Evolutionary conservation across 371 early-diverging fungal species (phyloP), one percentile per base, ranked within the genome.

Genomic region (Syncephalastrum monosporum): DNA sequence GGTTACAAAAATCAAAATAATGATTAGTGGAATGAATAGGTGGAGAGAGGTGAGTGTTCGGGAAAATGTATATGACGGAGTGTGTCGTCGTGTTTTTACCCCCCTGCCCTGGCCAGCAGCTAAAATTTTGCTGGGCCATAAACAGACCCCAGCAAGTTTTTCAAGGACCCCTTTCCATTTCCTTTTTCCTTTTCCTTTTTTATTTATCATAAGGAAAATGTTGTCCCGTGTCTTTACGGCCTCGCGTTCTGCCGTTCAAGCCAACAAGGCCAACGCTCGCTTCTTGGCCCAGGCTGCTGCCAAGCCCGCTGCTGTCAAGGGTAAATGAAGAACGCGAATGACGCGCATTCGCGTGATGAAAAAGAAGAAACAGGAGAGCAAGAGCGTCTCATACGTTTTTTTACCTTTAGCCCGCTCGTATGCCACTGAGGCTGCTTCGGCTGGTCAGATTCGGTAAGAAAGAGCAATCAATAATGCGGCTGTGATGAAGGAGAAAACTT

Each of bases 361-460:
- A 16, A 29, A 15, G 49, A 17, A 8, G 46, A 14, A 56, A 52
- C 33, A 17, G 24, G 42, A 23, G 13, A 24, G 21, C 8, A 5
- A 43, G 3, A 42, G 16, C 38, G 27, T 27, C 25, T n/a, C 29
- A 29, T 29, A 29, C 29, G 29, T 29, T 29, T 29, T 29, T 29
- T 29, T 3, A 21, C 10, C 2, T 47, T 13, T 56, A 73, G 77
- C 57, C 53, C 72, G 74, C 55, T 54, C 59, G 51, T 74, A 74
- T 58, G 74, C 73, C 52, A 64, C 69, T 53, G 70, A 69, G 33
- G 64, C 72, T 43, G 55, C 63, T 47, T 46, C 65, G 44, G 61
- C 69, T 62, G 77, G 77, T 73, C 64, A 73, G 56, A 76, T 76
- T 67, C 77, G 77, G 77, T 76, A 72, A 55, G 93, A 12, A 23